Conservation (phyloP, 2,329 filamentous ascomycete species). For the Colletotrichum melonis region DNA sequence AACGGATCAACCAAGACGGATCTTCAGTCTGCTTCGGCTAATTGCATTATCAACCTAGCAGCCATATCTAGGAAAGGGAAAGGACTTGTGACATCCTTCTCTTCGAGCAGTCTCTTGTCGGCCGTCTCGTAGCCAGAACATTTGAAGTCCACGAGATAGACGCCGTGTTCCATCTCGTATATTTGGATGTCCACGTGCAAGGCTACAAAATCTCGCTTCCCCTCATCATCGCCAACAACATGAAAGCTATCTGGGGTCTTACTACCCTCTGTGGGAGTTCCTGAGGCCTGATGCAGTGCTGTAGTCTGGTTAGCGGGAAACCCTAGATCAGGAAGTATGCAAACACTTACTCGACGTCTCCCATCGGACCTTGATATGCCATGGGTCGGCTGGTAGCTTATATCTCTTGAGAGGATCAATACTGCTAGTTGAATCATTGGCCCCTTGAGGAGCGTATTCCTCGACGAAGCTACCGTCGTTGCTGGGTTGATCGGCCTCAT, state of each 20-base stretch:
- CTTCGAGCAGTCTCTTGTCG: conserved; percentile 80
- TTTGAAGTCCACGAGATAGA: conserved; percentile 98
- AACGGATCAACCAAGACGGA: neutral
- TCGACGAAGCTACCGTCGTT: conserved; percentile 56
- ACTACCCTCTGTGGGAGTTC: conserved; percentile 31
- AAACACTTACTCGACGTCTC: conserved; percentile 79
- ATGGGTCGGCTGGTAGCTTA: conserved; percentile 90
- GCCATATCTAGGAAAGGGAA: conserved; percentile 97
- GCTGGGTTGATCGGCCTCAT: conserved; percentile 53
- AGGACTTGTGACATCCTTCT: conserved; percentile 94
- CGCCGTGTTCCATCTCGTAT: conserved; percentile 91
- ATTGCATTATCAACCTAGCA: conserved; percentile 89
- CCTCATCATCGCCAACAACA: conserved; percentile 51
- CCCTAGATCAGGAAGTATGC: conserved; percentile 50
- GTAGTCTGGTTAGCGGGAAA: conserved; percentile 11
- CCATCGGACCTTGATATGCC: conserved; percentile 93
- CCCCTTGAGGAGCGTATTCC: conserved; percentile 49
- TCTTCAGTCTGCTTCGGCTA: conserved; percentile 80
- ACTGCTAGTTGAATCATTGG: conserved; percentile 50
- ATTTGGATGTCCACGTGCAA: conserved; percentile 97
- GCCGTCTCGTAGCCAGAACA: conserved; percentile 93
- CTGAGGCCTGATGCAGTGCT: conserved; percentile 54
- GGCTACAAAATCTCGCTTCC: conserved; percentile 76
- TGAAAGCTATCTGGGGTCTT: conserved; percentile 51
- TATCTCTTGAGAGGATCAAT: conserved; percentile 73